Conservation (phyloP, 2,329 filamentous ascomycete species). For the Stagonosporopsis rhizophila region DNA sequence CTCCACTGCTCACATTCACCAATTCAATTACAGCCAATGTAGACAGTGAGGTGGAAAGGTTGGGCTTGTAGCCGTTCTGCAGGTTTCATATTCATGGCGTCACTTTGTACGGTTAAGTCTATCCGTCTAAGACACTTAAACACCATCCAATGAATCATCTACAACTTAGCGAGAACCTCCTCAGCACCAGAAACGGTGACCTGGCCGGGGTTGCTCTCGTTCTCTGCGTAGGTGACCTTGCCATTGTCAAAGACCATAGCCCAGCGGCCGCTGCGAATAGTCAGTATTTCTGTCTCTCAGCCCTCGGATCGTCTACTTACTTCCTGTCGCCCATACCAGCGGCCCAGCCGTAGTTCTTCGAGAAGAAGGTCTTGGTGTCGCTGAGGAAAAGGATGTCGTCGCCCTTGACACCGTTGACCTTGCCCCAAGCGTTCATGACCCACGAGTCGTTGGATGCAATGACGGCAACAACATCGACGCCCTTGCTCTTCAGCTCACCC, state of each 20-base stretch:
- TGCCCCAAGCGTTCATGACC: slow-evolving; percentile 90
- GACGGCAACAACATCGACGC: slow-evolving; percentile 81
- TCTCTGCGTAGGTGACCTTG: slow-evolving; percentile 81
- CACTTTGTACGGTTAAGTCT: not conserved
- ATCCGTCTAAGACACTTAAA: not conserved
- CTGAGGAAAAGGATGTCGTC: slow-evolving; percentile 80
- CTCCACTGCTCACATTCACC: not conserved
- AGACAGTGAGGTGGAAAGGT: not conserved
- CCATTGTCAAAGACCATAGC: slow-evolving; percentile 80
- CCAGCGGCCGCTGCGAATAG: slow-evolving; percentile 65
- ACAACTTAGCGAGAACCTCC: slow-evolving; percentile 58
- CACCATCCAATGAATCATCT: slow-evolving; percentile 2
- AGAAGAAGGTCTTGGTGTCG: slow-evolving; percentile 76
- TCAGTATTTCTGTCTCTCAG: slow-evolving; percentile 1
- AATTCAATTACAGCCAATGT: not conserved
- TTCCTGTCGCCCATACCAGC: slow-evolving; percentile 72
- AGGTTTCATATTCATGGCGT: slow-evolving; percentile 1
- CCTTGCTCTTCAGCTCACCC: slow-evolving; percentile 75
- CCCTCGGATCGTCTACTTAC: slow-evolving; percentile 12
- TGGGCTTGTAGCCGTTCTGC: not conserved
- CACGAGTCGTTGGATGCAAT: slow-evolving; percentile 85
- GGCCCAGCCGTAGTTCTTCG: slow-evolving; percentile 78
- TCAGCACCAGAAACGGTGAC: slow-evolving; percentile 59
- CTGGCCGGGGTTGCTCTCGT: slow-evolving; percentile 64
- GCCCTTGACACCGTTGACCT: slow-evolving; percentile 80